phyloP scores from a whole-genome alignment of 106 monocot genomes.

The Gastrodia elata region DNA sequence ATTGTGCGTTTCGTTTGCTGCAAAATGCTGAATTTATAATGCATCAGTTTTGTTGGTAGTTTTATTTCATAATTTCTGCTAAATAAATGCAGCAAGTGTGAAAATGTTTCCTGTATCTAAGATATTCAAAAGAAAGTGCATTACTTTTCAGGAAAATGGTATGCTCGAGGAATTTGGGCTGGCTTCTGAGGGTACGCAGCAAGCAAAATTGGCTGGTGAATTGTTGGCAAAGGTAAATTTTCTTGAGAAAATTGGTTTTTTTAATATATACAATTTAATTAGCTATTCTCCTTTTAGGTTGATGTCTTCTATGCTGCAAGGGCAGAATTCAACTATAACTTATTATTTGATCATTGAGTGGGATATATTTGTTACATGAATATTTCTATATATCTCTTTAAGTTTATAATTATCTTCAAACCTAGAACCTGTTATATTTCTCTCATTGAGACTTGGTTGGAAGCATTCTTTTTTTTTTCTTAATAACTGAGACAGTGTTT shows the following conservation, averaged over 20 bases:
- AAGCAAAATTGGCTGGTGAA: slow-evolving; percentile 69
- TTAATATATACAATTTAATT: no score
- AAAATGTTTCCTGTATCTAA: background rate
- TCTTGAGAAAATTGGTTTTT: background rate
- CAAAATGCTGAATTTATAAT: no score
- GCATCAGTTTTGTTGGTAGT: no score
- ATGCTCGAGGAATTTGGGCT: slow-evolving; percentile 50
- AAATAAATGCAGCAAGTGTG: no score
- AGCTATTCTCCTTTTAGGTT: no score
- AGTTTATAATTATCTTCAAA: background rate
- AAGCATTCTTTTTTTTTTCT: no score
- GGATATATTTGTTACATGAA: background rate
- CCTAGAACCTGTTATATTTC: background rate
- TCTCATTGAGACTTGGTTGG: background rate
- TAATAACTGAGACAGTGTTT: no score
- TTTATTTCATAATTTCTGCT: no score
- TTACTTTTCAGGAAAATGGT: slow-evolving; percentile 55
- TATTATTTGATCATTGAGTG: background rate
- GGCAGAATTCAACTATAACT: background rate
- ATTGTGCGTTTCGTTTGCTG: no score
- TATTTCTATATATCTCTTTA: background rate
- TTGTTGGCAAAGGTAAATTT: slow-evolving; percentile 40
- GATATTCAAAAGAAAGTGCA: background rate
- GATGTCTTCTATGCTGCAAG: no score
- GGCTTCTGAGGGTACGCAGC: slow-evolving; percentile 50